Conservation (phyloP, 768 basidiomycete species). For the Leccinum disarticulatum region DNA sequence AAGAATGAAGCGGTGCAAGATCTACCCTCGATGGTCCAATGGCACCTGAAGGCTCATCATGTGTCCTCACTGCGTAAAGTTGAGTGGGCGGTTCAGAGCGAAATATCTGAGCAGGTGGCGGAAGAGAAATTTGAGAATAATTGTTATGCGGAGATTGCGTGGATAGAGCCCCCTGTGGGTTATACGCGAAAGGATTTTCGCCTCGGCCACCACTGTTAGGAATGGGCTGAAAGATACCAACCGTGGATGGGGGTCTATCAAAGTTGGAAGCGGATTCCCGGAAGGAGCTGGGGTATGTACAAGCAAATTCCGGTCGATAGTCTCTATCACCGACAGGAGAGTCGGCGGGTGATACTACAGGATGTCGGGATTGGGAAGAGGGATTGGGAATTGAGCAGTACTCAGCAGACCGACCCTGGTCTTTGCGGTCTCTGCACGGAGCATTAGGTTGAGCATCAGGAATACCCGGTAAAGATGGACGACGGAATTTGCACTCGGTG, state of each 20-base stretch:
- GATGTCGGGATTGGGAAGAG: constrained; percentile 7
- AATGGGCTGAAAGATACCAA: constrained; percentile 14
- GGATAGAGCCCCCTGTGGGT: constrained; percentile 6
- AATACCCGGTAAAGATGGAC: constrained; percentile 28
- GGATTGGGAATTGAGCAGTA: constrained; percentile 3
- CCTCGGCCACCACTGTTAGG: constrained; percentile 7
- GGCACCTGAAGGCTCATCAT: constrained; percentile 18
- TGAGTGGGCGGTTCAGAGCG: constrained; percentile 28
- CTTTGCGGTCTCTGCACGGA: constrained; percentile 14
- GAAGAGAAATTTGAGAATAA: constrained; percentile 29
- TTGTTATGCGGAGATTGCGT: constrained; percentile 11
- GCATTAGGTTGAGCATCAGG: constrained; percentile 10
- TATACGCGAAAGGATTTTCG: constrained; percentile 9
- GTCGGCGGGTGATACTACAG: neutral
- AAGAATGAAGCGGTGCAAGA: constrained; percentile 57
- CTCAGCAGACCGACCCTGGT: constrained; percentile 17
- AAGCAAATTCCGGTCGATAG: constrained; percentile 16
- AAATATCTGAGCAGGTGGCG: constrained; percentile 34
- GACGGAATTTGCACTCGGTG: constrained; percentile 33
- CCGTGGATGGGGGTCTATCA: constrained; percentile 21
- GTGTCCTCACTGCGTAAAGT: constrained; percentile 30
- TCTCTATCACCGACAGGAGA: constrained; percentile 14
- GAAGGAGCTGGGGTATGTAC: constrained; percentile 17
- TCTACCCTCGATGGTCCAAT: constrained; percentile 36
- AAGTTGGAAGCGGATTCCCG: constrained; percentile 21